These are phyloP conservation scores for Aspergillus baeticus DNA, from an alignment of 495 filamentous ascomycete species.

Conservation along the genomic window DNA sequence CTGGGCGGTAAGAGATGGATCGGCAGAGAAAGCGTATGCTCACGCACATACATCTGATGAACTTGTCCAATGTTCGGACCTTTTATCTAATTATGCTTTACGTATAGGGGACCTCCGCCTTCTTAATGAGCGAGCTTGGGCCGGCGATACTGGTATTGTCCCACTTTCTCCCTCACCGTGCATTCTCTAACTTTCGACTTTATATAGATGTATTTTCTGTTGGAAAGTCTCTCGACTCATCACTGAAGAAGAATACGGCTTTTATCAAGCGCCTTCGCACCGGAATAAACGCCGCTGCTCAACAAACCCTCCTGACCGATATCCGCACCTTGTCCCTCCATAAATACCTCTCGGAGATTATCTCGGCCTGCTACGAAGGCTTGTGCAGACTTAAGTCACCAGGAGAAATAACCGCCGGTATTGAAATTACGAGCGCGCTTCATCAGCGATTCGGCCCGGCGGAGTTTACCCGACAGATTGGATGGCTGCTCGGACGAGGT, in stretches of 20 bases:
- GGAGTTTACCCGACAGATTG: slow-evolving; percentile 89
- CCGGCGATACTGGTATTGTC: slow-evolving; percentile 73
- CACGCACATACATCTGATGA: background rate
- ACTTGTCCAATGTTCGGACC: no score
- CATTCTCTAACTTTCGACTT: slow-evolving; percentile 10
- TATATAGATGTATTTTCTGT: slow-evolving; percentile 74
- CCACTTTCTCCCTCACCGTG: background rate
- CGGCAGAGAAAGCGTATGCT: slow-evolving; percentile 75
- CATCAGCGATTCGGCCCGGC: slow-evolving; percentile 92
- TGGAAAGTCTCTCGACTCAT: slow-evolving; percentile 83
- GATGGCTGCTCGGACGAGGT: slow-evolving; percentile 89
- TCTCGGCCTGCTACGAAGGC: slow-evolving; percentile 96
- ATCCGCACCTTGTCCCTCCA: slow-evolving; percentile 89
- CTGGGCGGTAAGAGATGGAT: slow-evolving; percentile 60
- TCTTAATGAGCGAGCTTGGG: slow-evolving; percentile 83
- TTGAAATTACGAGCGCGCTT: slow-evolving; percentile 89
- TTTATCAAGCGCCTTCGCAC: slow-evolving; percentile 97
- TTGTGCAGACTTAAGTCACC: slow-evolving; percentile 87
- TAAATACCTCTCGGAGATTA: slow-evolving; percentile 97
- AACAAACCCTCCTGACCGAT: slow-evolving; percentile 84
- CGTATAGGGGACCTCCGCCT: slow-evolving; percentile 81
- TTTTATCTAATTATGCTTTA: background rate
- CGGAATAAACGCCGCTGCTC: slow-evolving; percentile 73
- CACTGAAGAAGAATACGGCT: slow-evolving; percentile 97
- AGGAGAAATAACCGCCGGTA: slow-evolving; percentile 84